Base-by-base conservation (phyloP, 106 monocot genomes). In the Phalaenopsis equestris region DNA sequence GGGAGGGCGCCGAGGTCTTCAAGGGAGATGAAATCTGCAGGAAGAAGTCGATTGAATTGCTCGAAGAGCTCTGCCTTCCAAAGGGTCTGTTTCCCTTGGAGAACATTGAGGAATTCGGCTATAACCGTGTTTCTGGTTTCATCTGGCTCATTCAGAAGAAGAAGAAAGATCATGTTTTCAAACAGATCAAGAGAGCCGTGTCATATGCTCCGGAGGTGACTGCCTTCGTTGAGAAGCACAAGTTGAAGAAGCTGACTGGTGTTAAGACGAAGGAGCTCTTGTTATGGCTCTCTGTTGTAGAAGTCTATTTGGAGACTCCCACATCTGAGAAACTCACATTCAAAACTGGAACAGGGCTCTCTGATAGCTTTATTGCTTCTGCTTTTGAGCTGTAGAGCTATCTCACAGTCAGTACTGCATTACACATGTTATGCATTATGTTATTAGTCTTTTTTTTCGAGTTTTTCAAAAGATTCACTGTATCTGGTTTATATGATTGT, bases 221-320 rank as follows among this genome's bases (percentile, higher is more conserved):
- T 36, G 82, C 82, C 3, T 67, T 82, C 4, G 76, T 77, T 0
- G 65, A 77, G 67, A 77, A 41, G 15, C 37, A 16, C 1, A 77
- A 76, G 49, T 47, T 82, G 65, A 82, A 82, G 57, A 82, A 82
- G 76, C 30, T 82, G 76, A 82, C 76, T 0, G 81, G 81, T 11
- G 76, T 82, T 3, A 82, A 82, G 76, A 82, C 82, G 1, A 82
- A 77, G 77, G 82, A 82, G 77, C 76, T 82, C 16, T 12, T 82
- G 0, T 8, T 82, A 43, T 77, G 77, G 82, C 82, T 82, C 76
- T 82, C 82, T 30, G 77, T 82, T 9, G 64, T 77, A 6, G 82
- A 82, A 75, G 75, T 82, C 37, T 82, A 77, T n/a, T 77, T 82
- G 38, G 77, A 76, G 49, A 77, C 64, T 4, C 76, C 82, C 14